Percentiles rank a stretch among this genome's conserved stretches.
Conservation (phyloP, 108 stramenopile species). For the Cyclotella sp. region DNA sequence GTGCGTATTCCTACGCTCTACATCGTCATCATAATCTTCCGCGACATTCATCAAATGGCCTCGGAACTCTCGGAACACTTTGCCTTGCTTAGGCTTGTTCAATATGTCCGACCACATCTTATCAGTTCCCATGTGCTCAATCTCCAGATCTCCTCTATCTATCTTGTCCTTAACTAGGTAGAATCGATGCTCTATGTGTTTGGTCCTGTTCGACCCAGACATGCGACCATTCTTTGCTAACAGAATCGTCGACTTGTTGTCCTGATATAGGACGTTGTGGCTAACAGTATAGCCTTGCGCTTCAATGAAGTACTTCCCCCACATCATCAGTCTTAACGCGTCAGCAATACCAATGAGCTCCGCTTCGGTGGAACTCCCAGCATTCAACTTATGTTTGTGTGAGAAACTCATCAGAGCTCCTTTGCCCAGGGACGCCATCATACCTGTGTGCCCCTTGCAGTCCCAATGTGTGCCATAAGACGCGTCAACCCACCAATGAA, state of each 20-base stretch:
- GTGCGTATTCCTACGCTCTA: constrained; percentile 6
- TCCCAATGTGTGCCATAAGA: neutral
- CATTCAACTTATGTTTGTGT: no score
- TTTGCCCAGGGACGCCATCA: no score
- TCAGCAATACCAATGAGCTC: constrained; percentile 28
- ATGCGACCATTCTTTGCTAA: constrained; percentile 13
- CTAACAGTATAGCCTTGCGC: constrained; percentile 13
- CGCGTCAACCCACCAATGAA: neutral
- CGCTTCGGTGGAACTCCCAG: constrained; percentile 23
- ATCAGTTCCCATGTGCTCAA: neutral
- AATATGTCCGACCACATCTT: constrained; percentile 9
- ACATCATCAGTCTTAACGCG: constrained; percentile 9
- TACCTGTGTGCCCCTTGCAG: no score
- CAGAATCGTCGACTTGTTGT: constrained; percentile 19
- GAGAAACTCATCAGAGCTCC: no score
- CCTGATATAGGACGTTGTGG: constrained; percentile 1
- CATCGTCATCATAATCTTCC: constrained; percentile 6
- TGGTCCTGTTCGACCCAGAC: constrained; percentile 14
- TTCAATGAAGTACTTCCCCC: constrained; percentile 25
- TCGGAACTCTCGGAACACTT: neutral
- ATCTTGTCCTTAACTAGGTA: no score
- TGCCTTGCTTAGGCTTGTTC: constrained; percentile 12
- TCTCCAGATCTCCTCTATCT: neutral
- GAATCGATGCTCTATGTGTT: constrained; percentile 25
- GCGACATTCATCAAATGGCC: constrained; percentile 6